Evolutionary conservation across 345 rosid genomes (phyloP), one percentile per base, ranked within the genome.

Genomic region (Laguncularia racemosa): DNA sequence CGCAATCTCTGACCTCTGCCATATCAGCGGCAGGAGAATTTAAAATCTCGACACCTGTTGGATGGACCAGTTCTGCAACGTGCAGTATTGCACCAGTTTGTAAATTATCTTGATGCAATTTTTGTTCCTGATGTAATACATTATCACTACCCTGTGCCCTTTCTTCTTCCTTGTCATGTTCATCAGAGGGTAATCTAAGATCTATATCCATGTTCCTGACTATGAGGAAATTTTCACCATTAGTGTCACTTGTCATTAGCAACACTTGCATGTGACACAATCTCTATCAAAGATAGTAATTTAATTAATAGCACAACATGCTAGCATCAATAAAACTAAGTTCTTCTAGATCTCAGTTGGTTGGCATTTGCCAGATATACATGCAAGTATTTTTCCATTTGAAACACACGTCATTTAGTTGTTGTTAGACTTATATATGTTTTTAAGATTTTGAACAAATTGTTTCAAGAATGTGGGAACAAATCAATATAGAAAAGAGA

Each of bases 201-300:
- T 81, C 81, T 51, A 81, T 78, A 61, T 81, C 84, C 86, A 81
- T 81, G 69, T 78, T 81, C 86, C 78, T 81, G 71, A 28, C 28
- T n/a, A 23, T 10, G 14, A 56, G 52, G 43, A 0, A 26, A 56
- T 44, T 15, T 13, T 13, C 16, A 7, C 46, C 50, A 58, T 12
- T 19, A 20, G 47, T 6, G 16, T 1, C 33, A 40, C 48, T 7
- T 3, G 14, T 47, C 49, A 17, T 16, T 3, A 12, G 47, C 20
- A 50, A 52, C 68, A 9, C 40, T 33, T 64, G 61, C 16, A 56
- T 33, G 43, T 11, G 28, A 43, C 46, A 15, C 17, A 21, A 57
- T 14, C 46, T 20, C 28, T 7, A n/a, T 33, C 40, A 0, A 6
- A 33, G 40, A 33, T 9, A 33, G 7, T 33, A 33, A 33, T 9